Conservation (phyloP, 139 green algal species). For the Ettlia oleoabundans region DNA sequence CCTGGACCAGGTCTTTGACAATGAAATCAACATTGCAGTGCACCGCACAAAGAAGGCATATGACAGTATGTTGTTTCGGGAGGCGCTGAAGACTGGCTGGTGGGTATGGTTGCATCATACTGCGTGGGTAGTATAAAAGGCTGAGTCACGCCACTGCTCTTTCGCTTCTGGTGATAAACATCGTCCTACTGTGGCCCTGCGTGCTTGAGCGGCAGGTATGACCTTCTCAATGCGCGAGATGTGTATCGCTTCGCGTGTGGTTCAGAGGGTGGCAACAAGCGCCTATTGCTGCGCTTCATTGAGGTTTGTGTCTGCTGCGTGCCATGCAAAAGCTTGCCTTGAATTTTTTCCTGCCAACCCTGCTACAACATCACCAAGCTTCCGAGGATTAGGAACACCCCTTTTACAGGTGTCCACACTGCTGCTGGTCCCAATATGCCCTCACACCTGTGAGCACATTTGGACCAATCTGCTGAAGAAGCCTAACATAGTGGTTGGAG, state of each 20-base stretch:
- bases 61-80: conserved; percentile 92
- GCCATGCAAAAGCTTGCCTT: background rate
- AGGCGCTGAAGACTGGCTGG: conserved; percentile 89
- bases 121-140: background rate
- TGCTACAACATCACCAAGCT: too few species aligned
- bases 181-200: too few species aligned
- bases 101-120: background rate
- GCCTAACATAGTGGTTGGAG: conserved; percentile 60
- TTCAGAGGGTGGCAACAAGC: conserved; percentile 78
- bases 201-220: conserved; percentile 62
- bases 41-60: conserved; percentile 57
- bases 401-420: conserved; percentile 67
- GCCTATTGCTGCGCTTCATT: conserved; percentile 81
- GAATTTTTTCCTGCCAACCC: too few species aligned
- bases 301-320: conserved; percentile 56
- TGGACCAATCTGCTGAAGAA: conserved; percentile 83
- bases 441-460: conserved; percentile 95
- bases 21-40: conserved; percentile 90
- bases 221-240: conserved; percentile 89
- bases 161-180: too few species aligned
- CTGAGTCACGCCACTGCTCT: too few species aligned
- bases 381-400: background rate
- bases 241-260: conserved; percentile 88
- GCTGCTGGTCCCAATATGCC: conserved; percentile 90
- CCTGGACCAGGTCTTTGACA: conserved; percentile 91